Percentiles rank a stretch among this genome's conserved stretches.
Conservation (phyloP, 768 basidiomycete genomes). For the Gyrodon lividus region DNA sequence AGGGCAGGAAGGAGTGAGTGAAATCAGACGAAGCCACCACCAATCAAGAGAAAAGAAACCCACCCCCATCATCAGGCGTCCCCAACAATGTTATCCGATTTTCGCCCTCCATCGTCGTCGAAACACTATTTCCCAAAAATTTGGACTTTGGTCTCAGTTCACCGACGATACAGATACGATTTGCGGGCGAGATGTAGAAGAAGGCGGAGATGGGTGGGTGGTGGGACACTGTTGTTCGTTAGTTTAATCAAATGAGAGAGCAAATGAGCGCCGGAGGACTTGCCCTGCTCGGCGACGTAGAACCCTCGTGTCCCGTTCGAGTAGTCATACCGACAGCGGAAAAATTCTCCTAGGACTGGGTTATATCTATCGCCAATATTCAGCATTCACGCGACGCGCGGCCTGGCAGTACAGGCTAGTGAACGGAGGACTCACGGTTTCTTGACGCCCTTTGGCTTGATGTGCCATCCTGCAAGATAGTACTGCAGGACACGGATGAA, state of each 20-base stretch:
- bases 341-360: constrained; percentile 96
- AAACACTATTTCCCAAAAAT: constrained; percentile 96
- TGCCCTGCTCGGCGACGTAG: constrained; percentile 96
- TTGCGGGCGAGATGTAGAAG: constrained; percentile 90
- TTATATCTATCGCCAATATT: constrained; percentile 66
- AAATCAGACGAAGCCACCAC: too few relatives aligned
- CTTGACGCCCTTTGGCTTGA: constrained; percentile 99
- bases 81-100: constrained; percentile 84
- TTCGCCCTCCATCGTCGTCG: constrained; percentile 95
- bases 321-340: constrained; percentile 94
- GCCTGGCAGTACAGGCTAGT: background rate
- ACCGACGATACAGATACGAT: constrained; percentile 83
- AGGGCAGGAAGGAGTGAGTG: too few relatives aligned
- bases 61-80: constrained; percentile 83
- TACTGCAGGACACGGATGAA: constrained; percentile 90
- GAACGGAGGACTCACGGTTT: constrained; percentile 70
- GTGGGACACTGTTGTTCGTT: constrained; percentile 71
- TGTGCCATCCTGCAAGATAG: constrained; percentile 99
- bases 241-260: constrained; percentile 7
- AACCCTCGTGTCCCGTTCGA: constrained; percentile 89
- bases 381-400: background rate
- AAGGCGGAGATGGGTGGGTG: constrained; percentile 96
- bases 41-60: constrained; percentile 28
- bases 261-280: constrained; percentile 8
- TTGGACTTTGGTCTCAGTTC: constrained; percentile 94